phyloP scores from a whole-genome alignment of 371 early-diverging fungal species.

The Ordospora pajunii region DNA sequence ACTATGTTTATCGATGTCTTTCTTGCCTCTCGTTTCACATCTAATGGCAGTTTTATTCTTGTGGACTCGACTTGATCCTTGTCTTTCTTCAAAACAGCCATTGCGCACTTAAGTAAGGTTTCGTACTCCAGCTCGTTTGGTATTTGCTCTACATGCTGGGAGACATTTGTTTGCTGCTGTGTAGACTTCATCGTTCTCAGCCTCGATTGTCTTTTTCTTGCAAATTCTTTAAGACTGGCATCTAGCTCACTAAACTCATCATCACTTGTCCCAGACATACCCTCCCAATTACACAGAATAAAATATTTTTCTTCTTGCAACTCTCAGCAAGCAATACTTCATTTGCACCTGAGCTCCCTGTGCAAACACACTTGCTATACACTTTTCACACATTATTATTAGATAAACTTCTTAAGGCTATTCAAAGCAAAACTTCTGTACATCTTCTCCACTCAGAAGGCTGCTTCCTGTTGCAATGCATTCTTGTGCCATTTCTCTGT shows the following conservation, averaged over 20 bases:
- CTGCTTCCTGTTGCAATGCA: slow-evolving; percentile 8
- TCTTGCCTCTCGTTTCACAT: slow-evolving; percentile 54
- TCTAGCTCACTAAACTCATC: slow-evolving; percentile 16
- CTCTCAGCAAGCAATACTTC: background rate
- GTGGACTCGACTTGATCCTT: slow-evolving; percentile 6
- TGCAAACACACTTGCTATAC: too few relatives aligned
- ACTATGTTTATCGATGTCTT: slow-evolving; percentile 59
- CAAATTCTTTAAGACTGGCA: slow-evolving; percentile 29
- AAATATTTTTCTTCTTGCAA: background rate
- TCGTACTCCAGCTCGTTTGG: slow-evolving; percentile 51
- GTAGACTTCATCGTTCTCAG: background rate
- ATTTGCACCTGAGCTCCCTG: too few relatives aligned
- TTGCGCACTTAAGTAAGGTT: slow-evolving; percentile 50
- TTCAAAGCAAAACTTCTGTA: slow-evolving; percentile 1
- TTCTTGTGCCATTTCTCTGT: slow-evolving; percentile 81
- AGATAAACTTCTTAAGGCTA: background rate
- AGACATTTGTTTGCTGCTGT: background rate
- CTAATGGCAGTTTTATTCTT: slow-evolving; percentile 56
- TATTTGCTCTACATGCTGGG: background rate
- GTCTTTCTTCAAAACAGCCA: slow-evolving; percentile 49
- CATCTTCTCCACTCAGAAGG: slow-evolving; percentile 10
- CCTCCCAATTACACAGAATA: background rate
- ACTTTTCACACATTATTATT: too few relatives aligned
- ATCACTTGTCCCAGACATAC: slow-evolving; percentile 6
- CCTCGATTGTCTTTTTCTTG: slow-evolving; percentile 26